These are phyloP conservation scores for Metarhizium rileyi DNA, from an alignment of 2,329 filamentous ascomycete species.

Conservation along the genomic window DNA sequence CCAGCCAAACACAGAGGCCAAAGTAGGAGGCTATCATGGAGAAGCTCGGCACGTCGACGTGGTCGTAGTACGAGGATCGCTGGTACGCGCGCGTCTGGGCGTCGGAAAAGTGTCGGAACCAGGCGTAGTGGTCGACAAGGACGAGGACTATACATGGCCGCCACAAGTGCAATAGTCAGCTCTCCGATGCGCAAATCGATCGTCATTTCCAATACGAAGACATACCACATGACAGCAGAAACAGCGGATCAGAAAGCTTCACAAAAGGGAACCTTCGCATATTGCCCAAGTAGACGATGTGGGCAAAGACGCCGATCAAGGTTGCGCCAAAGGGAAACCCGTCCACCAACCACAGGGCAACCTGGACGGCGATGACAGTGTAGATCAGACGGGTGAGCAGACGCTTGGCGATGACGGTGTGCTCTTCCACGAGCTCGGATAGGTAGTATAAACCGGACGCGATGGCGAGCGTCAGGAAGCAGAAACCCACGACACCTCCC, in stretches of 20 bases:
- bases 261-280: constrained; percentile 67
- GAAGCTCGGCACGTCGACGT: constrained; percentile 63
- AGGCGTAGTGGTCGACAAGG: constrained; percentile 82
- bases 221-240: constrained; percentile 72
- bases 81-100: constrained; percentile 48
- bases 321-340: constrained; percentile 72
- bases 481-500: constrained; percentile 80
- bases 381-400: constrained; percentile 83
- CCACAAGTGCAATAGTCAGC: too few species aligned
- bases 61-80: constrained; percentile 53
- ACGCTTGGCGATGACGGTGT: constrained; percentile 84
- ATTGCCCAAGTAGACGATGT: constrained; percentile 82
- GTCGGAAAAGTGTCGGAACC: constrained; percentile 86
- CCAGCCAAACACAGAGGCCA: constrained; percentile 90
- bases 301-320: constrained; percentile 65
- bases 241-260: constrained; percentile 77
- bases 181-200: too few species aligned
- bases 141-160: constrained; percentile 63
- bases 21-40: constrained; percentile 95
- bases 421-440: constrained; percentile 94
- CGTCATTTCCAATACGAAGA: too few species aligned
- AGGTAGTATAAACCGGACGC: constrained; percentile 98
- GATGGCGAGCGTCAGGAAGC: constrained; percentile 89
- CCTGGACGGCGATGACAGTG: constrained; percentile 62
- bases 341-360: constrained; percentile 70